Conservation (phyloP, 2,329 filamentous ascomycete species). For the Zymoseptoria tritici region DNA sequence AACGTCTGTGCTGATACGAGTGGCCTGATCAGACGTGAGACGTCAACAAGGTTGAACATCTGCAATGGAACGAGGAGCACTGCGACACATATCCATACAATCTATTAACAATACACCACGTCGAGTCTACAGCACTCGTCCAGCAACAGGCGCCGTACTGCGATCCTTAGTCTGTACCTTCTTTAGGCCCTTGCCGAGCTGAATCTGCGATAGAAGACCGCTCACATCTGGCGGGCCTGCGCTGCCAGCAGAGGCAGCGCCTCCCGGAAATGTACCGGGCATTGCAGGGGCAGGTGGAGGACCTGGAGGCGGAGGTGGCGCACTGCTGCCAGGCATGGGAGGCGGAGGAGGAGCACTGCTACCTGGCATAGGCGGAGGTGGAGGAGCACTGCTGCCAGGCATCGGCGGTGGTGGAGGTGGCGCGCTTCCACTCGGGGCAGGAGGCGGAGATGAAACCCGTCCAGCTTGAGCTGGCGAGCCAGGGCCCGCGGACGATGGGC, state of each 20-base stretch:
- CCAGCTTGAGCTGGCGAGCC: constrained; percentile 30
- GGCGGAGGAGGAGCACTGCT: constrained; percentile 40
- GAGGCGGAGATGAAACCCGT: constrained; percentile 32
- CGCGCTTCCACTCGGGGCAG: constrained; percentile 38
- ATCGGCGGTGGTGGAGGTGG: constrained; percentile 45
- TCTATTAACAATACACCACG: neutral
- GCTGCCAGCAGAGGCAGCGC: constrained; percentile 13
- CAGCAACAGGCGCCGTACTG: constrained; percentile 64
- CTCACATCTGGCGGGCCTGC: constrained; percentile 35
- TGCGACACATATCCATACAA: neutral
- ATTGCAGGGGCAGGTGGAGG: constrained; percentile 34
- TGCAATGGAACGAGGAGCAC: neutral
- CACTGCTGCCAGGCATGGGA: constrained; percentile 28
- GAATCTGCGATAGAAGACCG: constrained; percentile 73
- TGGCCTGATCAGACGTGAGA: neutral
- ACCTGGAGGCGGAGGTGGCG: constrained; percentile 47
- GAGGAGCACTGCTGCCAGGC: constrained; percentile 35
- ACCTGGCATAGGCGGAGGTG: constrained; percentile 39
- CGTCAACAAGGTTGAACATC: neutral
- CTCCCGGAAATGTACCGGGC: constrained; percentile 41
- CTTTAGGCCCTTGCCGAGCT: constrained; percentile 67
- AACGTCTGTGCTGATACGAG: neutral
- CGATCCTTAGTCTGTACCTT: constrained; percentile 88
- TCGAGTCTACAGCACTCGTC: constrained; percentile 52
- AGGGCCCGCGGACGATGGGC: constrained; percentile 37